Evolutionary conservation across 768 basidiomycete genomes (phyloP), one percentile per base, ranked within the genome.

Genomic region (Rhizopogon salebrosus): DNA sequence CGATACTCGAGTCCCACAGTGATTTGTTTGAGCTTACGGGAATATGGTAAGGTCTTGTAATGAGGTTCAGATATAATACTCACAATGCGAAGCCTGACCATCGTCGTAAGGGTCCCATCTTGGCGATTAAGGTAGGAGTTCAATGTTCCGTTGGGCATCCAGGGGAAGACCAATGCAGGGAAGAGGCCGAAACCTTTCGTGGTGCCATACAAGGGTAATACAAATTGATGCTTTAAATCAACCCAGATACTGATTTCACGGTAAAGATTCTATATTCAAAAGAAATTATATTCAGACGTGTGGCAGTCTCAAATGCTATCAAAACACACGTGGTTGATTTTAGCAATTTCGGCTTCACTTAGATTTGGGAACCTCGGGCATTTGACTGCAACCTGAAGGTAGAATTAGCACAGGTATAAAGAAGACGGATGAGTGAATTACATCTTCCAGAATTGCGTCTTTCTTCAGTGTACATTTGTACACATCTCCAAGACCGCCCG

Each of bases 401-500:
- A 26, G 10, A 10, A 20, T 46, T 8, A 46, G 45, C 11, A 34
- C 16, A 10, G 34, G 20, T 14, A 46, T 23, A 8, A 9, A 34
- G 29, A 31, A 16, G 13, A 46, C 22, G 8, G 3, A 22, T 13
- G 29, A 9, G 20, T 16, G 8, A 5, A 7, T 14, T 23, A 46
- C 45, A 1, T 34, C 29, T 46, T 46, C 45, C 4, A 1, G 8
- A 16, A 13, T 23, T 5, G 45, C 5, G 31, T 1, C 45, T 16
- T 31, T 48, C n/a, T 29, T 34, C 26, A 42, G 34, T 11, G 27
- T 29, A 2, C 70, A 72, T 51, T 61, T 70, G 71, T 72, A 77
- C 13, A 76, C 68, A 57, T 77, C 76, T n/a, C 72, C 71, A 58
- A 73, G 75, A 7, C 75, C 76, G 7, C 76, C 76, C 5, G 35